Conservation (phyloP, 164 flowering plant species). For the Vitis amurensis region DNA sequence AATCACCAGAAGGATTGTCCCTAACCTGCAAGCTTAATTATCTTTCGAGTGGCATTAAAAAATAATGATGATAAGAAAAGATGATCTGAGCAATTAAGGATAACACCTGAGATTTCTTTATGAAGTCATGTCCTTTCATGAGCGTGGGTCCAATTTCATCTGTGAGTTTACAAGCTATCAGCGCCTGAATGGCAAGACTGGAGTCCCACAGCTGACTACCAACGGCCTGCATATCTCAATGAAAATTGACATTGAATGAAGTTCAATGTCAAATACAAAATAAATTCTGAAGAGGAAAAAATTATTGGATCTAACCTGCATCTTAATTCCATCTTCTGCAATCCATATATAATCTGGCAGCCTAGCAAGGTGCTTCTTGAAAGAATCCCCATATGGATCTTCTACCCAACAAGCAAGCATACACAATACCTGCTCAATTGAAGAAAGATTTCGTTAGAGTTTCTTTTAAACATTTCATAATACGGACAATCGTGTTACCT, state of each 20-base stretch:
- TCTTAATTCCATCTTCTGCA: conserved; percentile 1
- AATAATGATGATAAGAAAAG: neutral
- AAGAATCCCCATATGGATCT: too few species aligned
- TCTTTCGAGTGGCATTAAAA: too few species aligned
- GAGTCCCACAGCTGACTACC: conserved; percentile 44
- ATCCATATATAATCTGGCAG: too few species aligned
- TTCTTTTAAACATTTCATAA: too few species aligned
- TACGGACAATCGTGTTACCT: too few species aligned
- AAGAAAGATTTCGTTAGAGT: too few species aligned
- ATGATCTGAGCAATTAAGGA: neutral
- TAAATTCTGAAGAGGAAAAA: too few species aligned
- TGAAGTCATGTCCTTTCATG: conserved; percentile 37
- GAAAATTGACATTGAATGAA: conserved; percentile 10
- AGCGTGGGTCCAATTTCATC: conserved; percentile 35
- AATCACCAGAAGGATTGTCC: too few species aligned
- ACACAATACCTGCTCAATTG: conserved; percentile 27
- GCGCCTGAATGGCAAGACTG: conserved; percentile 36
- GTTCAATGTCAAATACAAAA: too few species aligned
- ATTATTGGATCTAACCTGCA: neutral
- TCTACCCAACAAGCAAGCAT: conserved; percentile 44
- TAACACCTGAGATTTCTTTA: conserved; percentile 38
- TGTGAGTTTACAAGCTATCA: conserved; percentile 28
- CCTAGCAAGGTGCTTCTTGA: conserved; percentile 14
- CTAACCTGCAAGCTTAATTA: conserved; percentile 50
- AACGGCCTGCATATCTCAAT: conserved; percentile 34